Percentiles rank a stretch among this genome's conserved stretches.
These are phyloP conservation scores for Diaporthe destruens DNA, from an alignment of 2,329 filamentous ascomycete species.

Conservation along the genomic window DNA sequence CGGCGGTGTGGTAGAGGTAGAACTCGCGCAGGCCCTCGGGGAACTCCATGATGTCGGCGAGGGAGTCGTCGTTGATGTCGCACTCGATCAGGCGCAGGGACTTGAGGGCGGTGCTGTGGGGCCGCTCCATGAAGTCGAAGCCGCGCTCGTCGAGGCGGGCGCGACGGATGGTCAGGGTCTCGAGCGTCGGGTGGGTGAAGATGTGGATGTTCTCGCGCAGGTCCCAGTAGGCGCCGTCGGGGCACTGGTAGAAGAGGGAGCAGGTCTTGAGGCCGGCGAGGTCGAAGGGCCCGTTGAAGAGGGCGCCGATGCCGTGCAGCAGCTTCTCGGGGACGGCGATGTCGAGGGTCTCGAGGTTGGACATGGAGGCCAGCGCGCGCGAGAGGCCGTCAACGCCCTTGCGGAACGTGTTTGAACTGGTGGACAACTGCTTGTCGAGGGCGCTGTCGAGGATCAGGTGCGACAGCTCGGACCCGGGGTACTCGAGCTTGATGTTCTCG, in stretches of 20 bases:
- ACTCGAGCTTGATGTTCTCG: constrained; percentile 59
- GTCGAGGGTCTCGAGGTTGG: constrained; percentile 61
- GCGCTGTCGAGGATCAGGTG: constrained; percentile 56
- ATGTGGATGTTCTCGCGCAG: constrained; percentile 65
- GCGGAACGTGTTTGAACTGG: constrained; percentile 48
- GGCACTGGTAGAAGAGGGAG: constrained; percentile 61
- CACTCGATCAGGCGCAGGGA: constrained; percentile 62
- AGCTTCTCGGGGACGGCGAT: constrained; percentile 59
- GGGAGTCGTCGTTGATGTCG: constrained; percentile 61
- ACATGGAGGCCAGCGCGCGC: constrained; percentile 62
- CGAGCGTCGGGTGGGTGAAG: constrained; percentile 62
- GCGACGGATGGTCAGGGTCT: constrained; percentile 58
- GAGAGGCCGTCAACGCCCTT: constrained; percentile 58
- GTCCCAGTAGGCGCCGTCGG: constrained; percentile 61
- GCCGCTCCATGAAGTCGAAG: constrained; percentile 62
- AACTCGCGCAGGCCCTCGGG: constrained; percentile 60
- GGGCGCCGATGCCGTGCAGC: constrained; percentile 60
- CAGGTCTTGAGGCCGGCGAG: constrained; percentile 61
- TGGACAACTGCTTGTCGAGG: constrained; percentile 45
- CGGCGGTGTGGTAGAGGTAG: constrained; percentile 59
- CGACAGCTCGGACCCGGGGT: constrained; percentile 58
- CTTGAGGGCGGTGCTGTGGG: constrained; percentile 59
- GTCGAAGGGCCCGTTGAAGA: constrained; percentile 65
- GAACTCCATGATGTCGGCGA: constrained; percentile 57
- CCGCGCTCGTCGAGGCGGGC: constrained; percentile 61